Conservation (phyloP, 768 basidiomycete species). For the Psilocybe azurescens region DNA sequence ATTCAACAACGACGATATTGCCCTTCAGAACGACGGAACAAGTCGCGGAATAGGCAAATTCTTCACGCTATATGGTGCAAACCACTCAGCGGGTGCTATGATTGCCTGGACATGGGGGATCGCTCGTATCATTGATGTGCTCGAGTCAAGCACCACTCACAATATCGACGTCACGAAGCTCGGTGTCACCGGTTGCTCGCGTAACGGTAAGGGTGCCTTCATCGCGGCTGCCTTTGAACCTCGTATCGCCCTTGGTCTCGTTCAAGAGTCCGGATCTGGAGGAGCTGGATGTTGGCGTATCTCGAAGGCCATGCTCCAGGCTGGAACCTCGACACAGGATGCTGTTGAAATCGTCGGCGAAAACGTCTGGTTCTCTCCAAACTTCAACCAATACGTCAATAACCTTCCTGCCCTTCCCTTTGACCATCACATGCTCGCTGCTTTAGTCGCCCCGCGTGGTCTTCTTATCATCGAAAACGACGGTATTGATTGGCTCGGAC, state of each 20-base stretch:
- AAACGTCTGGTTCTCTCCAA: constrained; percentile 66
- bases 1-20: constrained; percentile 61
- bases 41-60: constrained; percentile 63
- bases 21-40: constrained; percentile 44
- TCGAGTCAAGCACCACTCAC: constrained; percentile 50
- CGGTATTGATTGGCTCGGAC: constrained; percentile 60
- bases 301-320: constrained; percentile 49
- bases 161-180: constrained; percentile 54
- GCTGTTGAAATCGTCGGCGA: constrained; percentile 63
- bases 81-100: constrained; percentile 55
- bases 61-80: constrained; percentile 57
- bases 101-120: constrained; percentile 70
- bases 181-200: constrained; percentile 64
- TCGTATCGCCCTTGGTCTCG: constrained; percentile 63
- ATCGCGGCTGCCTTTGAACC: constrained; percentile 63
- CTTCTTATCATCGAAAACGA: constrained; percentile 61
- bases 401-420: constrained; percentile 52
- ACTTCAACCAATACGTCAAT: constrained; percentile 53
- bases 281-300: constrained; percentile 67
- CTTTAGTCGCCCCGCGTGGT: constrained; percentile 58
- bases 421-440: constrained; percentile 65
- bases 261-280: constrained; percentile 68
- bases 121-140: constrained; percentile 63
- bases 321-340: constrained; percentile 54
- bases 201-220: constrained; percentile 66